Evolutionary conservation across 208 protist genomes (phyloP).

Genomic region (Trypanosoma brucei): DNA sequence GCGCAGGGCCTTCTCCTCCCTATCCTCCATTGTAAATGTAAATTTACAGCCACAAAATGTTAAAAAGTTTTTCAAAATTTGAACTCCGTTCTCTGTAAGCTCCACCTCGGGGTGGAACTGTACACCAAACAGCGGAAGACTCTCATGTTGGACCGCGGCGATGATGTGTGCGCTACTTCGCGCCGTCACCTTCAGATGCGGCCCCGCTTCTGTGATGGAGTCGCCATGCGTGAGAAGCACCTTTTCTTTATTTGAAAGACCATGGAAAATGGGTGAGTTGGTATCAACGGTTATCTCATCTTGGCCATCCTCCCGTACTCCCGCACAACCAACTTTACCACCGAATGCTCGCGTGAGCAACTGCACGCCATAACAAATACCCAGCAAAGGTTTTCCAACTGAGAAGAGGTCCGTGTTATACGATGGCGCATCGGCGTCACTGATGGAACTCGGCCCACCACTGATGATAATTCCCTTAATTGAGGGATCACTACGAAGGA

Average conservation of each 20-base stretch:
- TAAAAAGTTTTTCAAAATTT: constrained; percentile 95
- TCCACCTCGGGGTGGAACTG: constrained; percentile 99
- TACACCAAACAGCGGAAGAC: constrained; percentile 84
- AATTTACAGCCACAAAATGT: constrained; percentile 69
- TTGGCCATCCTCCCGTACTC: constrained; percentile 94
- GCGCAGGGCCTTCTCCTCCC: constrained; percentile 84
- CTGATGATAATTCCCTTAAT: constrained; percentile 94
- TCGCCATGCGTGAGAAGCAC: constrained; percentile 97
- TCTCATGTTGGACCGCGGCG: constrained; percentile 71
- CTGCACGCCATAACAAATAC: constrained; percentile 99
- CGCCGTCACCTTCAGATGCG: constrained; percentile 54
- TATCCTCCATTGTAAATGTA: constrained; percentile 81
- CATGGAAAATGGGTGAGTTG: constrained; percentile 57
- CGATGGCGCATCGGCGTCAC: constrained; percentile 82
- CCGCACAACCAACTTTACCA: constrained; percentile 84
- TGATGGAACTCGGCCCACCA: constrained; percentile 91
- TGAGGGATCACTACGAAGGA: constrained; percentile 33
- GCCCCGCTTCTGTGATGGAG: constrained; percentile 38
- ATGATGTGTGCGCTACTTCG: constrained; percentile 71
- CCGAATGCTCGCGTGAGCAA: constrained; percentile 83
- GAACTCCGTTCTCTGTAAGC: constrained; percentile 89
- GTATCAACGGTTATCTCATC: constrained; percentile 74
- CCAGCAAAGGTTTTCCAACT: constrained; percentile 89
- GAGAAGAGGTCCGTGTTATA: constrained; percentile 75
- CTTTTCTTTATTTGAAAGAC: constrained; percentile 39